These are phyloP conservation scores for Ophiocordyceps camponoti-rufipedis DNA, from an alignment of 2,329 filamentous ascomycete genomes.

Conservation along the genomic window DNA sequence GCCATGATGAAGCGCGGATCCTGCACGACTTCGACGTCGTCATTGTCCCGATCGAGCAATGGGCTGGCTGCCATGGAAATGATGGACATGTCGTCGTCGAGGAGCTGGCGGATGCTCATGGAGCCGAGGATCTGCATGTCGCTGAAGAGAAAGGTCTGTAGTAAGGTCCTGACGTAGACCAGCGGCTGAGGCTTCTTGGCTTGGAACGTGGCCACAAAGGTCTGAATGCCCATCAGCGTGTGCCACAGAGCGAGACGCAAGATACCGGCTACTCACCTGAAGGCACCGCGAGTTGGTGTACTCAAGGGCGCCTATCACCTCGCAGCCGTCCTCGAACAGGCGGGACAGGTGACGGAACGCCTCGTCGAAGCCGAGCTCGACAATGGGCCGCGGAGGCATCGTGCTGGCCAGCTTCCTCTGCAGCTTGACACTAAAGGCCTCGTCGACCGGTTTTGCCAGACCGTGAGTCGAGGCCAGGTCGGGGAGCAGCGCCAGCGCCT, in stretches of 20 bases:
- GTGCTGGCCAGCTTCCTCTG: conserved; percentile 87
- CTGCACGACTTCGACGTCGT: conserved; percentile 54
- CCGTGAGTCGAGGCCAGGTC: conserved; percentile 39
- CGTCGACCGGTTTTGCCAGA: conserved; percentile 46
- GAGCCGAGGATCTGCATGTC: conserved; percentile 51
- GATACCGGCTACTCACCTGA: conserved; percentile 29
- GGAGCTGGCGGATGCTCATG: conserved; percentile 52
- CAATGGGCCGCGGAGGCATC: conserved; percentile 80
- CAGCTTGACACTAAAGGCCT: conserved; percentile 78
- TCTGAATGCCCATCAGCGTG: conserved; percentile 22
- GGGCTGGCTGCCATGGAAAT: conserved; percentile 54
- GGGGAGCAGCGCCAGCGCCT: conserved; percentile 31
- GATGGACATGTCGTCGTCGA: conserved; percentile 68
- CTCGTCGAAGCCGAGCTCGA: conserved; percentile 55
- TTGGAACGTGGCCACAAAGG: conserved; percentile 57
- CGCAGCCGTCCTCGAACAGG: conserved; percentile 53
- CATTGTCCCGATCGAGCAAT: conserved; percentile 56
- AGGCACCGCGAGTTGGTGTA: conserved; percentile 52
- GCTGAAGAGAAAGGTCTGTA: conserved; percentile 60
- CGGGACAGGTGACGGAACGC: conserved; percentile 51
- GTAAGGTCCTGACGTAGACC: conserved; percentile 63
- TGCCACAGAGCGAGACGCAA: neutral
- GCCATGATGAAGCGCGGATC: conserved; percentile 60
- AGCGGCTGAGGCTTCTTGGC: conserved; percentile 66
- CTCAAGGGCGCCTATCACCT: conserved; percentile 48